Base-by-base conservation (phyloP, 441 rosid species). In the Erodium chrysanthum region DNA sequence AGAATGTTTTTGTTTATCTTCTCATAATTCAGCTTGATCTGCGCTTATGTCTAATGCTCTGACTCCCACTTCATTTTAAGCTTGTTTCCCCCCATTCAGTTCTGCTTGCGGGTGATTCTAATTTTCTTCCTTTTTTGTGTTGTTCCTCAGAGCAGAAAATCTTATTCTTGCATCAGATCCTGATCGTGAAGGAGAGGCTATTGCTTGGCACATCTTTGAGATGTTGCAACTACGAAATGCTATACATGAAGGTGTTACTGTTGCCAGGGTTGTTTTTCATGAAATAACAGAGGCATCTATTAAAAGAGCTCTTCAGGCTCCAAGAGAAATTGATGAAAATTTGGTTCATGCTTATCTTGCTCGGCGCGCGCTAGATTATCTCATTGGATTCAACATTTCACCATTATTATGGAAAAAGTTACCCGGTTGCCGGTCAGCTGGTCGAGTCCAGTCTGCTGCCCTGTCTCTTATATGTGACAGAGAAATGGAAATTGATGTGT, bases 151-250 rank as follows among this genome's bases (percentile, higher is more conserved):
- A 76, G 95, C 96, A 81, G 88, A 91, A 80, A 90, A 84, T 82
- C 86, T 94, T 78, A 84, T 94, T 77, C 96, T 94, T 80, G 99
- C 99, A 60, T 89, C 99, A 73, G 99, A 91, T 82, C 99, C 99
- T 72, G 99, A 94, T 82, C 95, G 99, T 66, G 99, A 94, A 86
- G 97, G 99, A 73, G 99, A 94, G 84, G 99, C 99, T 74, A 94
- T 91, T 82, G 92, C 99, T 64, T 94, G 99, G 99, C 99, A 94
- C 84, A 90, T 94, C 79, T 70, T 86, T 71, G 99, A 94, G 92
- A 94, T 94, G 99, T 71, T 94, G 82, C 92, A 80, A 64, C 97
- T 91, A 69, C 97, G 91, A 75, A 91, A 88, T 82, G 96, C 96
- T 69, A 84, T 94, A 77, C 82, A 50, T 68, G 86, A 84, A 78